Conservation (phyloP, 768 basidiomycete species). For the Pholiota molesta region DNA sequence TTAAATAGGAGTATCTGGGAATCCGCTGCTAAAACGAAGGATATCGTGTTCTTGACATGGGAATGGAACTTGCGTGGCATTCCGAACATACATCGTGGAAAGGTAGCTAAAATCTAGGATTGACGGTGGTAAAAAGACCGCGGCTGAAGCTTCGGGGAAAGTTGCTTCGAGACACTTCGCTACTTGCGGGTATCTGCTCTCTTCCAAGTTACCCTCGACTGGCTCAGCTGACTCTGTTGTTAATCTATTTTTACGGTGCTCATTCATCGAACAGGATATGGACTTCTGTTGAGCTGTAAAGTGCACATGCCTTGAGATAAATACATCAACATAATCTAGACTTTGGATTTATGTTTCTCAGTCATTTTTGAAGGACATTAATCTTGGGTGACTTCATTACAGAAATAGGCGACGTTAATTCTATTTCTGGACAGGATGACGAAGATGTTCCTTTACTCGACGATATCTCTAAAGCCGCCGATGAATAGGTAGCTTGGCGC, state of each 20-base stretch:
- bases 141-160: conserved; percentile 7
- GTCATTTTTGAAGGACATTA: too few species aligned
- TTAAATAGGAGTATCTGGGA: not conserved
- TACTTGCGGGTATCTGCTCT: not conserved
- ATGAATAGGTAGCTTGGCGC: not conserved
- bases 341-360: too few species aligned
- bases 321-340: not conserved
- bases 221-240: not conserved
- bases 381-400: not conserved
- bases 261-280: not conserved
- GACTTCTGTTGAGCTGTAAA: not conserved
- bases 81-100: conserved; percentile 14
- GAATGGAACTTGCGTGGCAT: conserved; percentile 12
- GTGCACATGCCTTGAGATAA: not conserved
- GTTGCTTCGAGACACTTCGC: conserved; percentile 9
- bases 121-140: conserved; percentile 16
- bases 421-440: not conserved
- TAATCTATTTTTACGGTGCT: not conserved
- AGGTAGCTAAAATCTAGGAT: conserved; percentile 9
- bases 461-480: not conserved
- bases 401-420: conserved; percentile 3
- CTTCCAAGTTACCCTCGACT: not conserved
- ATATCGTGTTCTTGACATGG: not conserved
- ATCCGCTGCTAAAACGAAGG: not conserved
- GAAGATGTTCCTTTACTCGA: not conserved